These are phyloP conservation scores for Musa beccarii DNA, from an alignment of 176 grass and related monocot species.

Conservation along the genomic window DNA sequence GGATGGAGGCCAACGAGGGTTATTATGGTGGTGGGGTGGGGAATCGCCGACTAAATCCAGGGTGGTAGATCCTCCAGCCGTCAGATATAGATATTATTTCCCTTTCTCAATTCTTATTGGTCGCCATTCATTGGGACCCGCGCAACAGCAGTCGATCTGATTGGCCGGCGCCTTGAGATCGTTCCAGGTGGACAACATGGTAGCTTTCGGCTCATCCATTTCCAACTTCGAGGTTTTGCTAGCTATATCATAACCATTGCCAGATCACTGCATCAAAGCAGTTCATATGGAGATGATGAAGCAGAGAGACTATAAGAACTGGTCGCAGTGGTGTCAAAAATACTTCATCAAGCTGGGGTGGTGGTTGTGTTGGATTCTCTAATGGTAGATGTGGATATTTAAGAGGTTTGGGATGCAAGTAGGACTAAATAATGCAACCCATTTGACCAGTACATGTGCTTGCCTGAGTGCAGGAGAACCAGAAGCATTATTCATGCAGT, in stretches of 20 bases:
- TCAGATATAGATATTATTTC: not conserved
- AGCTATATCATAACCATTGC: not conserved
- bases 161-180: not conserved
- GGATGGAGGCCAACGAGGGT: not conserved
- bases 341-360: not conserved
- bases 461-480: not conserved
- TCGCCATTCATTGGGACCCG: not conserved
- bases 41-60: not conserved
- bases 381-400: not conserved
- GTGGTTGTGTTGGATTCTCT: not conserved
- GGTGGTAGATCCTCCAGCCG: not conserved
- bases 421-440: not conserved
- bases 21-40: not conserved
- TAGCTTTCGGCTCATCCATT: not conserved
- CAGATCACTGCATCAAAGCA: not conserved
- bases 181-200: too few species aligned
- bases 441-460: slow-evolving; percentile 2
- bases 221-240: not conserved
- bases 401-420: not conserved
- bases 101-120: not conserved
- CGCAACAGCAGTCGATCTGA: not conserved
- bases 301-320: not conserved
- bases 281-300: not conserved
- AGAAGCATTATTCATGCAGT: not conserved
- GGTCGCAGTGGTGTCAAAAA: not conserved